Evolutionary conservation across 2,329 filamentous ascomycete species (phyloP), one percentile per base, ranked within the genome.

Genomic region (Furcasterigmium furcatum): DNA sequence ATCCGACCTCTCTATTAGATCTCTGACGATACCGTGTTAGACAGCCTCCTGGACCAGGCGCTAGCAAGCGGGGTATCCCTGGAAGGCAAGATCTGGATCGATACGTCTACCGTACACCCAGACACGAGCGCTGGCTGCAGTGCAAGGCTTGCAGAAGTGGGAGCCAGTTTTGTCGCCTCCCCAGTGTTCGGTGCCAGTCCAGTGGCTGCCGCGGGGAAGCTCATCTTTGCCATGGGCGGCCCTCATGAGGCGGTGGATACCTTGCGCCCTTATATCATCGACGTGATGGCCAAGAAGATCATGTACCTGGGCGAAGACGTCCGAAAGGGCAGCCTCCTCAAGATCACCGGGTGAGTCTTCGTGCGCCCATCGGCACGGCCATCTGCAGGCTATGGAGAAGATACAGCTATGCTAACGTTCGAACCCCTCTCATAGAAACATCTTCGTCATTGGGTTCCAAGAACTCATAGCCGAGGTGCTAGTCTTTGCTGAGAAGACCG

Each of bases 101-200:
- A 60, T 30, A 51, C 50, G 25, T 59, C 58, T 24, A 60, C 57
- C 5, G 56, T 60, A 10, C 55, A 59, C 30, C 58, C 58, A 4
- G 52, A 57, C 38, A 60, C 58, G 7, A 61, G 64, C n/a, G 56
- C 55, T 4, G 45, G 52, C 1, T 48, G 46, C n/a, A 38, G 43
- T 9, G 34, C 45, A 24, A 39, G 41, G 12, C 45, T 50, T 13
- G 38, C 45, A 3, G 34, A 46, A 19, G 34, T 22, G 7, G 47
- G 47, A 14, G 51, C 46, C 12, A 46, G 55, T 6, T 65, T 63
- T 32, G 51, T 71, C 5, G 58, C 63, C 8, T 65, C 66, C 1
- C 68, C 68, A 2, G 67, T 71, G 10, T 71, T 72, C 40, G 68
- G 68, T 5, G 67, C 65, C 4, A 64, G 65, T 19, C 64, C 66